Base-by-base conservation (phyloP, 257 asterid species). In the Ocimum tenuiflorum region DNA sequence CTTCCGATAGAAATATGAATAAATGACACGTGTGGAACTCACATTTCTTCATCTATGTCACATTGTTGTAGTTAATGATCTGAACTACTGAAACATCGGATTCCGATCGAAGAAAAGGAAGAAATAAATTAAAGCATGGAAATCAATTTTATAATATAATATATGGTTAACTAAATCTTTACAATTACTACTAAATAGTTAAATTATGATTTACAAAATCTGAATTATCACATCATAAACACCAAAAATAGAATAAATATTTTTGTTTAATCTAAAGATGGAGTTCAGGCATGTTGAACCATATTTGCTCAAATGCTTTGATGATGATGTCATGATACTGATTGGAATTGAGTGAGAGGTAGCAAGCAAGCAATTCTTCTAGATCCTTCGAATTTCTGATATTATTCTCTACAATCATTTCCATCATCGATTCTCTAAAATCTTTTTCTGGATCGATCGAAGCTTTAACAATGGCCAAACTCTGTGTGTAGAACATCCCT, bases 341-440 rank as follows among this genome's bases (percentile, higher is more conserved):
- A 75, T 81, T 76, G 1, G 90, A 80, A 68, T 91, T 91, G 46
- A 91, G 67, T 0, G 98, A 83, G 23, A 91, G 95, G 53, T 87
- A 91, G 48, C 96, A 89, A 59, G 96, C 95, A 61, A 91, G 95
- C 67, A 91, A 91, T 1, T 91, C 86, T 71, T 89, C 96, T 62
- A 91, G 68, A 6, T 89, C 96, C 75, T 80, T 87, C 0, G 96
- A 81, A 13, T 76, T 79, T 67, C 72, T 75, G 4, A 89, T 89
- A 42, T 87, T 84, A 45, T 91, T 91, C 77, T 91, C 96, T 49
- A 81, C 83, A 1, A 91, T 82, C 98, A 91, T 91, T 69, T 89
- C 98, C 85, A 84, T 66, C 98, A 91, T 91, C 0, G 98, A 91
- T 0, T 91, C 98, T 62, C 80, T 78, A 62, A 91, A 91, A 71